phyloP scores from a whole-genome alignment of 2,329 filamentous ascomycete species.

The Alternaria ethzedia region DNA sequence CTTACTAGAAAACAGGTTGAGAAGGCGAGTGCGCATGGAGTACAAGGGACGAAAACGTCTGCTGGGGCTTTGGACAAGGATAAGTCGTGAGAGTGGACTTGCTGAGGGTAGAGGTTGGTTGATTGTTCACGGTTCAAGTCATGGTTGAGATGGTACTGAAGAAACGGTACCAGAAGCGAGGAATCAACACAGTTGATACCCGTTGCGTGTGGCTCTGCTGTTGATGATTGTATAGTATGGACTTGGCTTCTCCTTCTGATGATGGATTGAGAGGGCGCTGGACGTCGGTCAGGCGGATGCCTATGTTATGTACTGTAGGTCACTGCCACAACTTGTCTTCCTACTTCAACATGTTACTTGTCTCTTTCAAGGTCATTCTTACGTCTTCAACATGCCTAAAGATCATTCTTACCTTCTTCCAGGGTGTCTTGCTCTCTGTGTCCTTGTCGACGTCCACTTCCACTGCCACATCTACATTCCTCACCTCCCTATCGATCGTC shows the following conservation, averaged over 20 bases:
- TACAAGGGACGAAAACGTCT: not conserved
- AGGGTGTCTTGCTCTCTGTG: not conserved
- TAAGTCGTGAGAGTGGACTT: not conserved
- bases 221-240: not conserved
- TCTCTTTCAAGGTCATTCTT: not conserved
- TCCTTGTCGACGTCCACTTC: not conserved
- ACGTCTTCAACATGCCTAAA: not conserved
- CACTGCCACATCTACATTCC: not conserved
- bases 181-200: not conserved
- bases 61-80: not conserved
- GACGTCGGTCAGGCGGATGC: not conserved
- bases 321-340: not conserved
- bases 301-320: not conserved
- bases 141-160: not conserved
- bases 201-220: not conserved
- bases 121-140: not conserved
- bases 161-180: not conserved
- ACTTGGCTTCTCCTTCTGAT: not conserved
- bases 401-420: fast-evolving
- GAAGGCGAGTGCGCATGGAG: not conserved
- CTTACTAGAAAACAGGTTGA: not conserved
- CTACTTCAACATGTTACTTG: not conserved
- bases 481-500: not conserved
- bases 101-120: not conserved
- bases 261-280: not conserved